Evolutionary conservation across 345 rosid species (phyloP).

Genomic region (Lepidium aucheri): DNA sequence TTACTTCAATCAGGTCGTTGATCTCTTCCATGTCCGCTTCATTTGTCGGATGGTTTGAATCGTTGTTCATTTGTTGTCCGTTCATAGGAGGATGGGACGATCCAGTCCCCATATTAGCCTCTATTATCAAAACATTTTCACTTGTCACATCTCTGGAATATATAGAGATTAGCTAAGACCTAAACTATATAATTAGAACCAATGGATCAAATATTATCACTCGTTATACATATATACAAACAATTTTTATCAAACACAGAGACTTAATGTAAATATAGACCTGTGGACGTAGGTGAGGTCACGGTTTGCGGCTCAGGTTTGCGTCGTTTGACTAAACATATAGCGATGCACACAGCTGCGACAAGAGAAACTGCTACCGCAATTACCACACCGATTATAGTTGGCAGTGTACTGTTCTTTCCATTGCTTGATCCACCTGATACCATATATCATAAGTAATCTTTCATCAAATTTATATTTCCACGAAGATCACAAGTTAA

Average conservation of each 20-base stretch:
- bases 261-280: neutral
- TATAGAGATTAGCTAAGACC: neutral
- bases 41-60: neutral
- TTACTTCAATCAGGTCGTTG: neutral
- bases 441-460: neutral
- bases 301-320: neutral
- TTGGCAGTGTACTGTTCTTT: slow-evolving; percentile 2
- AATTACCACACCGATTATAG: slow-evolving; percentile 4
- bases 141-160: neutral
- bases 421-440: slow-evolving; percentile 1
- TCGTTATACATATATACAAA: too few species aligned
- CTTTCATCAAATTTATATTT: neutral
- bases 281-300: neutral
- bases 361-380: neutral
- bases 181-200: neutral
- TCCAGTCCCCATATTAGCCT: neutral
- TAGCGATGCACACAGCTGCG: neutral
- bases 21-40: neutral
- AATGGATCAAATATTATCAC: neutral
- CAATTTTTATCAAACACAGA: too few species aligned
- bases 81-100: neutral
- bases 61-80: neutral
- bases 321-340: neutral
- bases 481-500: neutral
- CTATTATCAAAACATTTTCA: neutral